Base-by-base conservation (phyloP, 2,329 filamentous ascomycete genomes). In the Ilyonectria robusta region DNA sequence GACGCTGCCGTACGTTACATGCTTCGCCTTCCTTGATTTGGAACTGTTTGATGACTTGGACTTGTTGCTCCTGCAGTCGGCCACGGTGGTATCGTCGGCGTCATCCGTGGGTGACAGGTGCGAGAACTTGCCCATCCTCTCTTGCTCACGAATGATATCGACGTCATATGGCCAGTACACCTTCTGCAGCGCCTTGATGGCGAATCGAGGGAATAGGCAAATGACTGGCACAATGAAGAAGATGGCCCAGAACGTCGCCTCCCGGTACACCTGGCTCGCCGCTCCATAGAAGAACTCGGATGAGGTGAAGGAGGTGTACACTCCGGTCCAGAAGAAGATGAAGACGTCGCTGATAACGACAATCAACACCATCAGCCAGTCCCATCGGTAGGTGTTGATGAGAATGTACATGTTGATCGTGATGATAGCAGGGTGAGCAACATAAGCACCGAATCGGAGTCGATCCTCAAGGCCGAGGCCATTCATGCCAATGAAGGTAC, bases 321-420 rank as follows among this genome's bases (percentile, higher is more conserved):
- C 87, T 33, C 94, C 96, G 6, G 96, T 98, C 94, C 96, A 98
- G 84, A 97, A 92, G 86, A 94, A 99, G 77, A 98, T 89, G 75
- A 98, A 89, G 33, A 98, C 80, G 69, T 93, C 92, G 82, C 94
- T 97, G 80, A 98, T 88, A 26, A 83, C 82, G 58, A 97, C 92
- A 69, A 98, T 92, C 66, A 97, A 84, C 23, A 95, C 82, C 82
- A 97, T 97, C 76, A 99, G 86, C 95, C 95, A 99, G 80, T 99
- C 96, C 96, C 96, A 99, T 67, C 95, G 90, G 81, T 97, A 98
- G 1, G 93, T 97, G 82, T 99, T 99, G 84, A 98, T 91, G 71
- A 99, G 85, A 73, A 99, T 94, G 84, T 98, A 99, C 66, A 92
- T 84, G 81, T 99, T 99, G 85, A 97, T 97, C 46, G 94, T 92